These are phyloP conservation scores for Crithidia sp. DNA, from an alignment of 208 protist species.

Conservation along the genomic window DNA sequence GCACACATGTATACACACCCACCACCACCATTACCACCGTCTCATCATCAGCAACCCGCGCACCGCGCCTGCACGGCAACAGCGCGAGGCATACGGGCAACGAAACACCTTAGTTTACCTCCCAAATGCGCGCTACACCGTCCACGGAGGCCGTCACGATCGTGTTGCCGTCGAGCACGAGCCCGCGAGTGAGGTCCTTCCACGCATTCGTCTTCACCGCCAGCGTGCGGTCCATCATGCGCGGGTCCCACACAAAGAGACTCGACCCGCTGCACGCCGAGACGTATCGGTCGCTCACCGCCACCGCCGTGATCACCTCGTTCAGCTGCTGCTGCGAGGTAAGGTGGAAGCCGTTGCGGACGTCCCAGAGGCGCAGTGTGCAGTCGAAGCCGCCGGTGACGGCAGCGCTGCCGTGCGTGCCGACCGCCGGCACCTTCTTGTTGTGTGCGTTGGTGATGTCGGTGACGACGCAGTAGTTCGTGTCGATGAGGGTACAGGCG, in stretches of 20 bases:
- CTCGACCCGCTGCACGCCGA: slow-evolving; percentile 82
- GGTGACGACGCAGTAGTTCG: slow-evolving; percentile 58
- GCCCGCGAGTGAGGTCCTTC: slow-evolving; percentile 85
- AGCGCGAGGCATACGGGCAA: neutral
- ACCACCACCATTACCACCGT: too few relatives aligned
- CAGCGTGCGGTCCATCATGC: slow-evolving; percentile 60
- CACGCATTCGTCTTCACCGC: slow-evolving; percentile 76
- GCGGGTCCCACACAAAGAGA: slow-evolving; percentile 84
- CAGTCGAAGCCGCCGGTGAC: slow-evolving; percentile 87
- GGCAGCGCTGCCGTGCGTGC: slow-evolving; percentile 59
- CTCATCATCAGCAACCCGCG: too few relatives aligned
- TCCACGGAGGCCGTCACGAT: slow-evolving; percentile 89
- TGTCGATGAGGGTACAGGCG: slow-evolving; percentile 79
- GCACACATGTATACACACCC: too few relatives aligned
- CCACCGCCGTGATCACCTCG: slow-evolving; percentile 84
- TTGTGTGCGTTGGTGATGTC: slow-evolving; percentile 77
- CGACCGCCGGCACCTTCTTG: slow-evolving; percentile 86
- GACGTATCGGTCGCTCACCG: slow-evolving; percentile 67
- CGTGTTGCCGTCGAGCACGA: slow-evolving; percentile 77
- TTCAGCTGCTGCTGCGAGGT: slow-evolving; percentile 57
- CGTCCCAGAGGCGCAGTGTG: slow-evolving; percentile 82
- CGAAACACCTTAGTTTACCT: slow-evolving; percentile 44
- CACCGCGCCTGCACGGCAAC: too few relatives aligned
- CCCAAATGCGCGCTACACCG: slow-evolving; percentile 83
- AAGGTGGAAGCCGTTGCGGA: slow-evolving; percentile 69